Evolutionary conservation across 805 yeast genomes (phyloP), one percentile per base, ranked within the genome.

Genomic region (Kockiozyma suomiensis): DNA sequence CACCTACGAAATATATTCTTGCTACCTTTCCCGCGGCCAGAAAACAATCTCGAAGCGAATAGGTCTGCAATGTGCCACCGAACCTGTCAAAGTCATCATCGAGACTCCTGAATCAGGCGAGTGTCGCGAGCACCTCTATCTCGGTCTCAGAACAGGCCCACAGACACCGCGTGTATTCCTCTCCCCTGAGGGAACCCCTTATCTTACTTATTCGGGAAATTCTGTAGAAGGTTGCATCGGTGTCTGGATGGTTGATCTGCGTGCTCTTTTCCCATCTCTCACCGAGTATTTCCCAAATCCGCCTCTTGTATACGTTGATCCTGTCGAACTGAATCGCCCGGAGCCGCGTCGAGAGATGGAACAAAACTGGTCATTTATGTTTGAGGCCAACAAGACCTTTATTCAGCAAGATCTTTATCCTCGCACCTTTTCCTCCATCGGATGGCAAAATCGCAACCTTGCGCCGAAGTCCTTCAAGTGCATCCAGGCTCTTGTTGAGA

Each of bases 1-100:
- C 21, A 40, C 25, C 13, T 61, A 47, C 59, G 62, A 56, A 42
- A 48, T 62, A 3, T 61, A 55, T 40, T 49, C 56, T 4, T 62
- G 66, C 54, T 54, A 21, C n/a, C 46, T 62, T n/a, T 19, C 49
- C 7, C 52, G 56, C n/a, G 64, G 59, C 17, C 60, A 43, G 32
- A 54, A 35, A 47, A 43, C 54, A 28, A 35, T 62, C 17, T 60
- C 66, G 17, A 47, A 38, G 35, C 65, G 65, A 7, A n/a, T 55
- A 25, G 65, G 65, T n/a, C 23, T 62, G 53, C 66, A 61, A 33
- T 62, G 66, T 21, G 66, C 61, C 12, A 61, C 61, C 19, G 61
- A 54, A 37, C 61, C 61, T 10, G 54, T 37, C 19, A 33, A 26
- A 33, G 43, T 62, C 35, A 38, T 33, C 19, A 48, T 62, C 47